Evolutionary conservation across 1,139 yeast species (phyloP), one percentile per base, ranked within the genome.

Genomic region (Magnusiomyces sp.): DNA sequence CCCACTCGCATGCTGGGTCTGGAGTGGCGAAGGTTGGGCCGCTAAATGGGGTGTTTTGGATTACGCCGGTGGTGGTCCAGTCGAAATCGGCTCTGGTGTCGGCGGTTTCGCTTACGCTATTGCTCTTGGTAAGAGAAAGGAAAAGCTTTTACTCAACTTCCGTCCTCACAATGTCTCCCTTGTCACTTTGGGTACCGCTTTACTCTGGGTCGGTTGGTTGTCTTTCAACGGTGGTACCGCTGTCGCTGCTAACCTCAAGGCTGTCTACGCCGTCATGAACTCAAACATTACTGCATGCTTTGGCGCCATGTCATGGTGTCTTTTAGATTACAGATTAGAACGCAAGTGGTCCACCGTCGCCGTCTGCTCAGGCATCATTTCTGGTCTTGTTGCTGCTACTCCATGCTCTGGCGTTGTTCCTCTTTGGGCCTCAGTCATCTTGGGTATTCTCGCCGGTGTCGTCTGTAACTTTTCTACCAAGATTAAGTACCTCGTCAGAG

Each of bases 61-160:
- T 66, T 92, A 88, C 67, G 97, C 98, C 33, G 98, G 98, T 39
- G 97, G 97, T 49, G 97, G 97, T 0, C 95, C 97, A 1, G 96
- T 92, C 41, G 97, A 92, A 67, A 87, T 92, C 51, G 77, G 88
- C 37, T 81, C 95, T 32, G 97, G 97, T 58, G 84, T 88, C 23
- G 85, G 89, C 41, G 97, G 95, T 1, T 81, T 90, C 61, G 95
- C 86, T 9, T 84, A 84, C 60, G 82, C 94, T 14, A 79, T 81
- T 53, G 88, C 86, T 53, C 72, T 89, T 50, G 96, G 97, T 9
- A 79, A 86, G 61, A 75, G 97, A 63, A 83, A 83, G 60, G 92
- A 86, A 63, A 83, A 86, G 58, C 74, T 86, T 54, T 77, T 89
- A 77, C 81, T 88, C 59, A 90, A 90, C 67, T 92, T 83, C 70